Evolutionary conservation across 2,329 filamentous ascomycete genomes (phyloP), one percentile per base, ranked within the genome.

Genomic region (Diaporthe aspalathi): DNA sequence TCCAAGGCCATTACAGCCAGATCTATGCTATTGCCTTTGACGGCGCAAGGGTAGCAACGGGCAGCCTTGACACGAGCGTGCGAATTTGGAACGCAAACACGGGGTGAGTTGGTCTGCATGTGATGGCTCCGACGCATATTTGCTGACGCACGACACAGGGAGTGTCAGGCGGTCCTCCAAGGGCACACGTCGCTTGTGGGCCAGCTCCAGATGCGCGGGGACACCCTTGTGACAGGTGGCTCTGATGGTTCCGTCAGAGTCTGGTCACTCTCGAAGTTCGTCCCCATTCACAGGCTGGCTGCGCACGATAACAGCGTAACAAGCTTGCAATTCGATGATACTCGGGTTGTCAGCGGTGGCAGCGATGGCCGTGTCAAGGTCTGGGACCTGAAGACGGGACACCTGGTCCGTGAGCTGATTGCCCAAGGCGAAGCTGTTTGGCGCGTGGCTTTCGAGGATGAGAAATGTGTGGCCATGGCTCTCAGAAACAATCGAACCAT

Each of bases 21-120:
- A 99, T 99, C 71, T 99, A 99, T 80, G 96, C 96, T 24, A 97
- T 99, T 79, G 96, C 96, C 1, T 99, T 98, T 81, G 96, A 99
- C 79, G 96, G 96, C 49, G 91, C 92, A 76, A 90, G 95, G 74
- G 95, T 99, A 71, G 95, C 97, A 45, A 99, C 96, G 12, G 96
- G 96, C 66, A 98, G 95, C 81, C 85, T 99, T 73, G 96, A 99
- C 82, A 99, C 96, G 4, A 98, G 95, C 76, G 95, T 99, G 32
- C 89, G 96, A 74, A 97, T 99, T 74, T 99, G 96, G 96, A 94
- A 99, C 84, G 94, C 94, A 32, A 90, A 88, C 63, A 94, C 94
- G 76, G 95, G 94, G 92, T 93, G 85, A 83, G 91, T 84, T 52
- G 22, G 27, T 66, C 63, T 22, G 35, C 27, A 47, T 24, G 27